Evolutionary conservation across 2,329 filamentous ascomycete species (phyloP).

Genomic region (Akanthomyces lecanii): DNA sequence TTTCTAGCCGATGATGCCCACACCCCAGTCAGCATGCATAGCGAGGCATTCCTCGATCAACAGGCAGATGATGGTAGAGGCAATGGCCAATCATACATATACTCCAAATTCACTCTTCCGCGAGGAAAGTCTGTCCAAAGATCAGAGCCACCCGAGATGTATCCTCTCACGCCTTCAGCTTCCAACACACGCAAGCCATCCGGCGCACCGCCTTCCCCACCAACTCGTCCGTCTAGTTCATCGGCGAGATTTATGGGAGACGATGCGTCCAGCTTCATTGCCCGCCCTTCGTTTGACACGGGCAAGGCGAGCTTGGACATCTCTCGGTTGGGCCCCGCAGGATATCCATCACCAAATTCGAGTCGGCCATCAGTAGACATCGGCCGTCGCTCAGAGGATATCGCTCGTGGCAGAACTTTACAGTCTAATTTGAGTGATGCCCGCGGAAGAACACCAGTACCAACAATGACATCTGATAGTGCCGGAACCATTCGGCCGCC

Average conservation of each 20-base stretch:
- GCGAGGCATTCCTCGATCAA: constrained; percentile 61
- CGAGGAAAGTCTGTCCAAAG: constrained; percentile 76
- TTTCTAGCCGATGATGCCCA: constrained; percentile 61
- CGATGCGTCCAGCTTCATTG: constrained; percentile 31
- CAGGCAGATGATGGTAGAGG: constrained; percentile 41
- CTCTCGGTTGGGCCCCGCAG: constrained; percentile 31
- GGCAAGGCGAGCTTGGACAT: constrained; percentile 49
- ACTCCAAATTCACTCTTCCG: constrained; percentile 79
- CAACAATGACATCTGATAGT: constrained; percentile 49
- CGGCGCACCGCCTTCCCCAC: constrained; percentile 56
- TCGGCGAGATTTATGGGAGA: constrained; percentile 38
- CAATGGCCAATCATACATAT: constrained; percentile 71
- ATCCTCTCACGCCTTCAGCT: constrained; percentile 43
- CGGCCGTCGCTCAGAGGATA: constrained; percentile 45
- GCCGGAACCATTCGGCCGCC: constrained; percentile 46
- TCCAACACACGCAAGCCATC: constrained; percentile 42
- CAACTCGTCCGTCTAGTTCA: constrained; percentile 56
- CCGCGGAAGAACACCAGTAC: constrained; percentile 43
- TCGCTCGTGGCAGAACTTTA: constrained; percentile 42
- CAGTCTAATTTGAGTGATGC: constrained; percentile 37
- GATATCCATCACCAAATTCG: constrained; percentile 41
- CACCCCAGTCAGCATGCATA: constrained; percentile 69
- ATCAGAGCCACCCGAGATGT: constrained; percentile 54
- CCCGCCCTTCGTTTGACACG: constrained; percentile 46
- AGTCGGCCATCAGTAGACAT: constrained; percentile 43